Base-by-base conservation (phyloP, 2,329 filamentous ascomycete genomes). In the Lachnellula willkommii region DNA sequence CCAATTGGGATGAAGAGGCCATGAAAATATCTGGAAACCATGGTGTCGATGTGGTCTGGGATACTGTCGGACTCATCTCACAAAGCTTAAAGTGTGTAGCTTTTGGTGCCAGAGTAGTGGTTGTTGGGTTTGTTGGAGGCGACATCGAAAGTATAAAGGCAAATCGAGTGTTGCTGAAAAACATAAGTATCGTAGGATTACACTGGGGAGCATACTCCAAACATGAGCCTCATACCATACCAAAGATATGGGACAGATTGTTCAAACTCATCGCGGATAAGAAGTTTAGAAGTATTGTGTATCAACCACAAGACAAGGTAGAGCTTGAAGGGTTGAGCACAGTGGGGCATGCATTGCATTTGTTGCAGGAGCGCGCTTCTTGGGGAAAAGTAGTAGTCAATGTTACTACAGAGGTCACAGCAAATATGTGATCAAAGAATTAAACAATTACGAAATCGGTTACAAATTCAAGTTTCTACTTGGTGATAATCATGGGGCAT, bases 351-450 rank as follows among this genome's bases (percentile, higher is more conserved):
- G 88, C 88, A 2, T 73, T 97, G 28, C 54, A 92, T 90, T 1
- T 83, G 83, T 1, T 79, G 93, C 57, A 89, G 88, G 50, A 96
- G 28, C 28, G 28, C 28, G 28, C 9, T 32, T 32, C 90, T 1
- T 97, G 93, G 93, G 93, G 93, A 0, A 97, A 97, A 78, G 93
- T 97, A 0, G 90, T 96, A 1, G 86, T 96, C 20, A 90, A 90
- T 73, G 78, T 97, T 4, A 32, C 8, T 4, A 11, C 8, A 32
- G 28, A 32, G 28, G 9, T 32, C 11, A 11, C 28, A 32, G 28
- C 28, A 32, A 32, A 32, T 32, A 8, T 32, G 9, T 32, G 28
- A 32, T 32, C 8, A 32, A 32, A 32, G 9, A 8, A 11, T 2
- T 32, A 11, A 11, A 32, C 8, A 32, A 32, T 32, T 11, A 11